Percentiles rank a stretch among this genome's conserved stretches.
Conservation (phyloP, 2,329 filamentous ascomycete genomes). For the Sordariomycetes sp. region DNA sequence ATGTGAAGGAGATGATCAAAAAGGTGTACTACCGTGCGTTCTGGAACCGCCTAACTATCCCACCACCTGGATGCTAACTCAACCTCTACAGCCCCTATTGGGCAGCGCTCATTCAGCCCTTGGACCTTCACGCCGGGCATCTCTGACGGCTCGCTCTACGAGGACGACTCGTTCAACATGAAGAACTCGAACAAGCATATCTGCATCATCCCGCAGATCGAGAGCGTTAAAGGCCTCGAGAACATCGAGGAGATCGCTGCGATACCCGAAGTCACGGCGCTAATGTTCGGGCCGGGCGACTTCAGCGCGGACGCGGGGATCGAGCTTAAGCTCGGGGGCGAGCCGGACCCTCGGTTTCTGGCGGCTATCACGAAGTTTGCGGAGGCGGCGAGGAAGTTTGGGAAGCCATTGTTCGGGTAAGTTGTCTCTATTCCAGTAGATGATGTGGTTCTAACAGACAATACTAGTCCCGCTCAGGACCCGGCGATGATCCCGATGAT, state of each 20-base stretch:
- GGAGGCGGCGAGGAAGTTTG: slow-evolving; percentile 4
- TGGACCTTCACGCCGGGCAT: slow-evolving; percentile 12
- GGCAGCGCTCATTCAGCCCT: slow-evolving; percentile 9
- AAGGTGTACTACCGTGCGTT: slow-evolving; percentile 11
- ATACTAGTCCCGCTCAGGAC: neutral
- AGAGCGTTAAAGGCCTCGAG: slow-evolving; percentile 12
- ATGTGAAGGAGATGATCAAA: slow-evolving; percentile 11
- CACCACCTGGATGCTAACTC: neutral
- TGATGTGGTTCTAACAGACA: neutral
- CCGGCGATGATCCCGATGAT: slow-evolving; percentile 7
- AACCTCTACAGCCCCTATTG: slow-evolving; percentile 8
- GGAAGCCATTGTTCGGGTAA: slow-evolving; percentile 5
- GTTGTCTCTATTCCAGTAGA: neutral
- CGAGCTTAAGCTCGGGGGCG: slow-evolving; percentile 2
- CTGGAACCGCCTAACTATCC: neutral
- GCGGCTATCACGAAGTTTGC: slow-evolving; percentile 8
- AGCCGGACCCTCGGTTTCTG: slow-evolving; percentile 4
- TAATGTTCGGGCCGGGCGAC: slow-evolving; percentile 12
- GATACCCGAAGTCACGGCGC: slow-evolving; percentile 6
- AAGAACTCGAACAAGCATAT: slow-evolving; percentile 12
- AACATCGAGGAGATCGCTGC: slow-evolving; percentile 14
- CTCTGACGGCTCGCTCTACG: slow-evolving; percentile 11
- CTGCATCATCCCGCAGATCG: slow-evolving; percentile 12
- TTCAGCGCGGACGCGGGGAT: slow-evolving; percentile 9
- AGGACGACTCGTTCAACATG: slow-evolving; percentile 12